phyloP scores from a whole-genome alignment of 2,329 filamentous ascomycete genomes.

The Aspergillus tanneri region DNA sequence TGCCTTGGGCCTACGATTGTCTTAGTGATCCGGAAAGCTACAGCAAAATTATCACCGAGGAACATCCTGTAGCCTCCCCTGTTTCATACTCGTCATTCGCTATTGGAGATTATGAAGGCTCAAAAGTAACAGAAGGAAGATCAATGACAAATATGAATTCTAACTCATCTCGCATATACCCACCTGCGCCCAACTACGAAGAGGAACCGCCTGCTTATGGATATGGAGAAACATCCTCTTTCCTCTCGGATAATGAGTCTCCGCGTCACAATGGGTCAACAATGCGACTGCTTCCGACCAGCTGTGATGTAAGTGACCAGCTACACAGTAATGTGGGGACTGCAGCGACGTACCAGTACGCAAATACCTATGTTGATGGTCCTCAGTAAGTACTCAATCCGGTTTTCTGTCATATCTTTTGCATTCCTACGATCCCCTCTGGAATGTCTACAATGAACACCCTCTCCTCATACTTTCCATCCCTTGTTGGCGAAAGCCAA shows the following conservation, averaged over 20 bases:
- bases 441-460: slow-evolving; percentile 5
- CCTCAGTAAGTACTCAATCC: slow-evolving; percentile 40
- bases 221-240: slow-evolving; percentile 32
- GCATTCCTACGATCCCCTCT: slow-evolving; percentile 15
- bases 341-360: slow-evolving; percentile 31
- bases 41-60: no score
- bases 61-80: no score
- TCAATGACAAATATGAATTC: slow-evolving; percentile 18
- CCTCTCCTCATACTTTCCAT: slow-evolving; percentile 3
- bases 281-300: slow-evolving; percentile 47
- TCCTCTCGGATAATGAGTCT: slow-evolving; percentile 33
- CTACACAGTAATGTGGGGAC: slow-evolving; percentile 27
- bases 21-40: not conserved
- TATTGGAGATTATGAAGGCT: no score
- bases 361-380: slow-evolving; percentile 24
- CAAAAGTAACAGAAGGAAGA: not conserved
- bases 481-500: slow-evolving; percentile 13
- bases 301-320: slow-evolving; percentile 37
- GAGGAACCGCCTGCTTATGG: slow-evolving; percentile 47
- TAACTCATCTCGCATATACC: slow-evolving; percentile 26
- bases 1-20: slow-evolving; percentile 5
- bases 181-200: slow-evolving; percentile 37
- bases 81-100: no score
- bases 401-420: slow-evolving; percentile 3
- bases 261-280: slow-evolving; percentile 40